A percentile compares a stretch with the other conserved stretches of the same genome.
Evolutionary conservation across 2,329 filamentous ascomycete species (phyloP).

Genomic region (Tolypocladium nubicola): DNA sequence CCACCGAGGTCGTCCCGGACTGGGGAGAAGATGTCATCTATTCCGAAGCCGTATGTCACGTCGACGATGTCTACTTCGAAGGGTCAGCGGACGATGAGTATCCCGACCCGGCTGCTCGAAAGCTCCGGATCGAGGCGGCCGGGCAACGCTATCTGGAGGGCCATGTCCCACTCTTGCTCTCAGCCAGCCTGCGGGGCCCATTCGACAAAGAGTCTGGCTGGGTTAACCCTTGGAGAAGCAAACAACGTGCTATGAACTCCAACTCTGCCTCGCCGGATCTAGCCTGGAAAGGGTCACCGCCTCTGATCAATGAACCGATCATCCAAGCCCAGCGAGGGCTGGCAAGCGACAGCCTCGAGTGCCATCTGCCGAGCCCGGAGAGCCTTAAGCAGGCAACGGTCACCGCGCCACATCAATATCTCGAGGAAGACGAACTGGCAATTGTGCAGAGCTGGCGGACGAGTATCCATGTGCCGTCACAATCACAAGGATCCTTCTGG

Average conservation of each 20-base stretch:
- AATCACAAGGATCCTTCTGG: conserved; percentile 10
- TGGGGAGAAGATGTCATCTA: conserved; percentile 29
- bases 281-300: background rate
- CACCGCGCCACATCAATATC: conserved; percentile 15
- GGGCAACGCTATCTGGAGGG: conserved; percentile 49
- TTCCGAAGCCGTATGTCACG: conserved; percentile 28
- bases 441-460: conserved; percentile 22
- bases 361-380: conserved; percentile 31
- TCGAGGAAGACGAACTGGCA: conserved; percentile 19
- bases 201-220: conserved; percentile 32
- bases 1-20: conserved; percentile 1
- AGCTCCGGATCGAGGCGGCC: conserved; percentile 46
- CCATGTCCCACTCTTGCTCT: conserved; percentile 43
- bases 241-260: background rate
- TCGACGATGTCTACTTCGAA: conserved; percentile 39
- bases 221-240: conserved; percentile 21
- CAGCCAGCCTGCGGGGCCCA: conserved; percentile 51
- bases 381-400: conserved; percentile 24
- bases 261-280: background rate
- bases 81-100: conserved; percentile 50
- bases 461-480: conserved; percentile 5
- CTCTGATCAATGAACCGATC: conserved; percentile 3
- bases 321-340: conserved; percentile 1
- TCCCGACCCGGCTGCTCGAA: conserved; percentile 31
- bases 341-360: conserved; percentile 15